phyloP scores from a whole-genome alignment of 2,329 filamentous ascomycete species.

The Emergomyces orientalis region DNA sequence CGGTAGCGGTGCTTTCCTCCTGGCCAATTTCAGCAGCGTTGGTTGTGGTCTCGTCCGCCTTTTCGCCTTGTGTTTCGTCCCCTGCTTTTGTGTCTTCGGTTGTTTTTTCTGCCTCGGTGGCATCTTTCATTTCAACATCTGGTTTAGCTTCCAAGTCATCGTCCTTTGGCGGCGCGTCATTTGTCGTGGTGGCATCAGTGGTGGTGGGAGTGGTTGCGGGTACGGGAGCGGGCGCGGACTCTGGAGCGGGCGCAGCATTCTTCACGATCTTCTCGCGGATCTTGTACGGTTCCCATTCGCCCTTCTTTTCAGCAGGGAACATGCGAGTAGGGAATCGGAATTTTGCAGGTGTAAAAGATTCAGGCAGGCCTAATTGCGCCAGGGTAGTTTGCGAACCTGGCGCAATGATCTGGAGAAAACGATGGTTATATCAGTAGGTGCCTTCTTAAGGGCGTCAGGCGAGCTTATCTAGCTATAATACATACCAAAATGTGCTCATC shows the following conservation, averaged over 20 bases:
- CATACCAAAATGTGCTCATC: slow-evolving; percentile 45
- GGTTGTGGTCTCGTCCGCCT: slow-evolving; percentile 19
- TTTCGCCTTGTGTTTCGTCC: slow-evolving; percentile 12
- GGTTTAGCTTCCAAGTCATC: slow-evolving; percentile 26
- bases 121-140: slow-evolving; percentile 40
- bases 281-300: slow-evolving; percentile 72
- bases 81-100: background rate
- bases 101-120: slow-evolving; percentile 19
- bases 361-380: slow-evolving; percentile 79
- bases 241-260: background rate
- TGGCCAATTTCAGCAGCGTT: slow-evolving; percentile 18
- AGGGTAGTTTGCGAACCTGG: slow-evolving; percentile 78
- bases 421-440: background rate
- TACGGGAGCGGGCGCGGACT: background rate
- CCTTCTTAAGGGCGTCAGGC: background rate
- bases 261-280: slow-evolving; percentile 48
- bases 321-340: slow-evolving; percentile 85
- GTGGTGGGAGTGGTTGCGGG: too few relatives aligned
- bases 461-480: background rate
- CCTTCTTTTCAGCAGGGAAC: slow-evolving; percentile 69
- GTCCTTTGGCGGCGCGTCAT: slow-evolving; percentile 8
- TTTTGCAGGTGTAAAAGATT: slow-evolving; percentile 83
- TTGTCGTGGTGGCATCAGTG: slow-evolving; percentile 11
- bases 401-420: slow-evolving; percentile 38
- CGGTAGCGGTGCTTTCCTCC: slow-evolving; percentile 11